Evolutionary conservation across 176 grass and related monocot species (phyloP), one percentile per base, ranked within the genome.

Genomic region (Luzula sylvatica): DNA sequence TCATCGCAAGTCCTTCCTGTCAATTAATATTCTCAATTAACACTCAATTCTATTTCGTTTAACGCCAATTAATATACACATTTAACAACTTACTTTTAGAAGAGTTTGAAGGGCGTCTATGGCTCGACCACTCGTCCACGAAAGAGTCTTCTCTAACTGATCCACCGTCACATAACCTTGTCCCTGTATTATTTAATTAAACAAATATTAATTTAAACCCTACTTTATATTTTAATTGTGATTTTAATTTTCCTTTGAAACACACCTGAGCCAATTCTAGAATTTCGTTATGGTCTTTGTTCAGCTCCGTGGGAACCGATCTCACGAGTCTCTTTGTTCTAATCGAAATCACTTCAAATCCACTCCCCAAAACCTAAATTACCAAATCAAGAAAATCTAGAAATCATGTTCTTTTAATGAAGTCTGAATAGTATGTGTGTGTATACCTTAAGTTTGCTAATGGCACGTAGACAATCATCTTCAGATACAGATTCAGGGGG

Each of bases 1-100:
- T 96, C 92, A 96, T 96, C 30, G 81, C 85, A 68, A 96, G 85
- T 42, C 92, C 92, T 49, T 89, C 92, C 92, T 96, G 78, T 13
- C 48, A 28, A 13, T 44, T 64, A 49, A 46, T 38, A 44, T 25
- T 52, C 22, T 48, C 28, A 63, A n/a, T 24, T 28, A 30, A 2
- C 9, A 4, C 9, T 35, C 9, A 4, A 35, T 35, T 35, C 9
- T 35, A 35, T 35, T 35, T 35, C 9, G 9, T 35, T 7, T n/a
- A n/a, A n/a, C n/a, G 78, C 11, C 48, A 28, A 13, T 44, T 64
- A 49, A 46, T 38, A 21, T 26, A 60, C 29, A n/a, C n/a, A n/a
- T n/a, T n/a, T n/a, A n/a, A n/a, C 1, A 23, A 40, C 55, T 75
- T 86, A 98, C 92, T 80, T 98, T 86, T 25, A 98, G 38, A 6